Evolutionary conservation across 1,139 yeast genomes (phyloP), one percentile per base, ranked within the genome.

Genomic region (Nakaseomyces glabratus): DNA sequence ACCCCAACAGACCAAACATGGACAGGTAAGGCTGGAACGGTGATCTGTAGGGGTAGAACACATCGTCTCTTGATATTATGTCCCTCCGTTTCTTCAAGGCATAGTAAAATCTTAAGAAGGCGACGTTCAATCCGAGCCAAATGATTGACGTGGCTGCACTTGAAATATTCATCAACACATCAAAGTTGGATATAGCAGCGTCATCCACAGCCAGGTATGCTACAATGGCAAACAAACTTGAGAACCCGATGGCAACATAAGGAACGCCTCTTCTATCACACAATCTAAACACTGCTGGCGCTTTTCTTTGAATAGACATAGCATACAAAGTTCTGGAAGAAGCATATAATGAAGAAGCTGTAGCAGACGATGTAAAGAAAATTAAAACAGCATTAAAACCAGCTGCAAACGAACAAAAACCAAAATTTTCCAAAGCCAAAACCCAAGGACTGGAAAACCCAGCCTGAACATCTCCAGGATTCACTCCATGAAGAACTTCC

Each of bases 21-120:
- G 94, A 90, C 24, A 75, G 60, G 49, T 69, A 82, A 0, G 95
- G 95, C 55, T 84, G 94, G 28, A 78, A 68, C 2, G 85, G 84
- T 5, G 93, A 76, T 48, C 69, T 68, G 54, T 76, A 82, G 0
- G 93, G 93, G 52, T 80, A 84, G 10, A 76, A 62, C 32, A 66
- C 65, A 47, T 75, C 81, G 43, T 76, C 69, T 45, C 85, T 60
- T 36, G 69, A 66, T 24, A 76, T 68, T 20, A 76, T 73, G 52
- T 76, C 84, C 1, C 79, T 77, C 38, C 93, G 61, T 35, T 67
- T 60, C 46, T 73, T 66, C 37, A 84, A 60, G 0, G 93, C 94
- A 45, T 69, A 70, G 55, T 71, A 78, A 48, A 82, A 85, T 33
- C 95, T 57, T 20, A 84, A 62, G 50, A 70, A 84, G 1, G 90